Conservation (phyloP, 805 yeast genomes). For the Ogataea henricii region DNA sequence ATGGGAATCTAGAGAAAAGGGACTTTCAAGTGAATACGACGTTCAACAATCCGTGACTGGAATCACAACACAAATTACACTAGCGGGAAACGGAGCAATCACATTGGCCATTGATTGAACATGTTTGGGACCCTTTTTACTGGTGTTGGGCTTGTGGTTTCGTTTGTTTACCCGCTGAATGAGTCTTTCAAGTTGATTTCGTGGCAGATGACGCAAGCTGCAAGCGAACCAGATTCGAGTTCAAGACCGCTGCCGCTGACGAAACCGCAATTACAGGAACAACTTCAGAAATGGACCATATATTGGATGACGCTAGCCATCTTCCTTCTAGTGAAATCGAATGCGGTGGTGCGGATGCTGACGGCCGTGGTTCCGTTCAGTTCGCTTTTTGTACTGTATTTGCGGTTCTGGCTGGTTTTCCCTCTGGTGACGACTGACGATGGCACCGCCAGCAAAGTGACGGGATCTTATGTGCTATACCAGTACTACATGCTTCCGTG, state of each 20-base stretch:
- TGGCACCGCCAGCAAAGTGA: constrained; percentile 30
- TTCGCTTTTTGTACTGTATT: constrained; percentile 46
- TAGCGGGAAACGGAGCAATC: constrained; percentile 1
- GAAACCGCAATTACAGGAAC: constrained; percentile 4
- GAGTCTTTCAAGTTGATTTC: constrained; percentile 34
- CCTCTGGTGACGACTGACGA: constrained; percentile 36
- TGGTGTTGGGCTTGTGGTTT: constrained; percentile 40
- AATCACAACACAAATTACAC: background rate
- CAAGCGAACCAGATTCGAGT: background rate
- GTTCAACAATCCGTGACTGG: background rate
- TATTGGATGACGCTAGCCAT: constrained; percentile 69
- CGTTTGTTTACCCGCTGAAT: constrained; percentile 41
- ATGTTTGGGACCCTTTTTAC: constrained; percentile 37
- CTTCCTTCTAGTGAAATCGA: constrained; percentile 21
- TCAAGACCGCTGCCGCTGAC: background rate
- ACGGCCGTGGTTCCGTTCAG: constrained; percentile 56
- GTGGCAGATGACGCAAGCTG: background rate
- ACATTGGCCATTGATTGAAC: background rate
- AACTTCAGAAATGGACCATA: constrained; percentile 41
- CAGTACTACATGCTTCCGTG: constrained; percentile 51
- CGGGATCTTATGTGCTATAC: constrained; percentile 56
- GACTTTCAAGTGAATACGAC: background rate
- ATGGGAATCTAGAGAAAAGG: background rate
- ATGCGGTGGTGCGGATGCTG: constrained; percentile 39
- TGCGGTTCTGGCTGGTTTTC: constrained; percentile 62